phyloP scores from a whole-genome alignment of 1,284 basidiomycete species.

The Entoloma clypeatum region DNA sequence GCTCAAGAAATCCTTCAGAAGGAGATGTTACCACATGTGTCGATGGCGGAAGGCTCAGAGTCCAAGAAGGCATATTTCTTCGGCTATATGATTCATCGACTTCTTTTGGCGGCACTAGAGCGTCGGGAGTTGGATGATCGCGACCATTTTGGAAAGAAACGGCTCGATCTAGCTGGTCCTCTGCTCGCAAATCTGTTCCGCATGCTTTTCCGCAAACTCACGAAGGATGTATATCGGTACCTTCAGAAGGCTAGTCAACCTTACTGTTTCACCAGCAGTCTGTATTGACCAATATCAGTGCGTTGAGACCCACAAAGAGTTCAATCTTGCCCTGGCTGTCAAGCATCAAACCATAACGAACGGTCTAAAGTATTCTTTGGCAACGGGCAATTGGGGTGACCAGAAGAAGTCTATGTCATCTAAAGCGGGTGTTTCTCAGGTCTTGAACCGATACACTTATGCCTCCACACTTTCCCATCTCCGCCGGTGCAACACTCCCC shows the following conservation, averaged over 20 bases:
- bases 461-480: slow-evolving; percentile 98
- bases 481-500: slow-evolving; percentile 96
- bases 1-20: slow-evolving; percentile 98
- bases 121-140: slow-evolving; percentile 96
- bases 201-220: slow-evolving; percentile 96
- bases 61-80: slow-evolving; percentile 99
- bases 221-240: slow-evolving; percentile 96
- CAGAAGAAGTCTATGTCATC: slow-evolving; percentile 98
- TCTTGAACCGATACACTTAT: slow-evolving; percentile 97
- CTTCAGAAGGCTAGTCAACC: slow-evolving; percentile 77
- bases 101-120: slow-evolving; percentile 91
- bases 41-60: slow-evolving; percentile 93
- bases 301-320: slow-evolving; percentile 95
- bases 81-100: slow-evolving; percentile 99
- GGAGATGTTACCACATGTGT: slow-evolving; percentile 98
- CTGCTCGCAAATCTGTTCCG: slow-evolving; percentile 94
- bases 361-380: slow-evolving; percentile 96
- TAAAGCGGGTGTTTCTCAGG: slow-evolving; percentile 98
- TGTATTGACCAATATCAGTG: slow-evolving; percentile 53
- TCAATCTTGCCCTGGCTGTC: slow-evolving; percentile 89
- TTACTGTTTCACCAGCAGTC: slow-evolving; percentile 3
- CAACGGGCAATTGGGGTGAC: slow-evolving; percentile 99
- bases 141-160: slow-evolving; percentile 99
- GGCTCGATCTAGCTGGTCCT: slow-evolving; percentile 94
- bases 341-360: slow-evolving; percentile 98